Evolutionary conservation across 495 filamentous ascomycete genomes (phyloP), one percentile per base, ranked within the genome.

Genomic region (Podospora didyma): DNA sequence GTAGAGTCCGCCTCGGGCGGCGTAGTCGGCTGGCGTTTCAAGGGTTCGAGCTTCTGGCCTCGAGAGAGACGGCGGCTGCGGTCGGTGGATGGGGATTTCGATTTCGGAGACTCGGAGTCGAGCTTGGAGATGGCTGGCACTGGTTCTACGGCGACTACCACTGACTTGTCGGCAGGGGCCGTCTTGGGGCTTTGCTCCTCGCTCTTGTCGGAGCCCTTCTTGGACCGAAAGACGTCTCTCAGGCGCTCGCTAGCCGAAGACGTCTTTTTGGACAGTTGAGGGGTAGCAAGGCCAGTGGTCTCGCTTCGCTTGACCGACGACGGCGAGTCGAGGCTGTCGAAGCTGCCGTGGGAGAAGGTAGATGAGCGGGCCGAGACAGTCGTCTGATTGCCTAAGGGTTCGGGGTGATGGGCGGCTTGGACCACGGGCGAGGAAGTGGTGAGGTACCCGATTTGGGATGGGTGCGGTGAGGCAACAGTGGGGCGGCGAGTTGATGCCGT

Each of bases 341-440:
- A 48, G 56, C 53, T 63, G 14, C 49, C 66, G 21, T 48, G 51
- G 10, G 53, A 57, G 16, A 62, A 51, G n/a, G 54, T 51, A 2
- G 62, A 62, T 12, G 62, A 56, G 49, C 57, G 51, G 10, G 35
- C 49, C 14, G 34, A 20, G 52, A 57, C 62, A 49, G 49, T 63
- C 21, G 62, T 54, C 52, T 69, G 59, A 31, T 56, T 54, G 42
- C 69, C 66, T 39, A 64, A 56, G 39, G 58, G 39, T 9, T 42
- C 9, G 14, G 75, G 58, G 73, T 79, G 51, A 75, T 81, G 62
- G 71, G 69, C 65, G 14, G 73, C 69, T 60, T 86, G 84, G 34
- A 94, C 82, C 51, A 92, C 72, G 26, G 90, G 91, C 23, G 91
- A 92, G 16, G 89, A 93, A 12, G 88, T 84, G 26, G 91, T 93